Base-by-base conservation (phyloP, 768 basidiomycete genomes). In the Agrocybe pediades region DNA sequence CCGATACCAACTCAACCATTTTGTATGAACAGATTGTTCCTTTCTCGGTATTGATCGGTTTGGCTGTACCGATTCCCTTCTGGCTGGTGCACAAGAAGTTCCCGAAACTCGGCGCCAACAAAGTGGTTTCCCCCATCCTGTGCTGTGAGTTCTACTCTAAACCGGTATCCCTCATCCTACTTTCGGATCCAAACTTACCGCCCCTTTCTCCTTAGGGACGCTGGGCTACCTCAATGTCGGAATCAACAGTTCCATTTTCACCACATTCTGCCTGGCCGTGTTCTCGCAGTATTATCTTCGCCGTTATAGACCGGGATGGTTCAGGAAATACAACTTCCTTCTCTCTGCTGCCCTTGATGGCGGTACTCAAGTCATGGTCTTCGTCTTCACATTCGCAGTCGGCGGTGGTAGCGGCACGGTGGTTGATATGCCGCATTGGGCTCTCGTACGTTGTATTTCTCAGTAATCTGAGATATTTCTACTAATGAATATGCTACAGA, bases 241-340 rank as follows among this genome's bases (percentile, higher is more conserved):
- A 9, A 81, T 85, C 65, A 85, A 85, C 71, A 78, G 76, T 8
- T 78, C 74, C 7, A 71, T 81, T 17, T 77, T 80, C 60, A 72
- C 70, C 8, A 69, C 74, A 1, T 78, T 80, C 66, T 60, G 62
- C n/a, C 58, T 80, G 25, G 77, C 74, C 44, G 64, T 78, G 24
- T 74, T 80, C 59, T 79, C 77, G 16, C 78, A 78, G 56, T 79
- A 71, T 62, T 81, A 74, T 46, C 64, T 77, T 8, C 66, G 79
- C 30, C 62, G 61, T 33, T 74, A 76, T 53, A 72, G 74, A 23
- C 71, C 78, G 15, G 63, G 71, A 13, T 81, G 75, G 72, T 81
- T 76, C 72, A 67, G 73, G 54, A 79, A 79, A 60, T 79, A 79
- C 65, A 81, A 79, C 65, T 81, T 78, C 73, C 56, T 81, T 53